Conservation (phyloP, 345 rosid species). For the Euphorbia pulcherrima region DNA sequence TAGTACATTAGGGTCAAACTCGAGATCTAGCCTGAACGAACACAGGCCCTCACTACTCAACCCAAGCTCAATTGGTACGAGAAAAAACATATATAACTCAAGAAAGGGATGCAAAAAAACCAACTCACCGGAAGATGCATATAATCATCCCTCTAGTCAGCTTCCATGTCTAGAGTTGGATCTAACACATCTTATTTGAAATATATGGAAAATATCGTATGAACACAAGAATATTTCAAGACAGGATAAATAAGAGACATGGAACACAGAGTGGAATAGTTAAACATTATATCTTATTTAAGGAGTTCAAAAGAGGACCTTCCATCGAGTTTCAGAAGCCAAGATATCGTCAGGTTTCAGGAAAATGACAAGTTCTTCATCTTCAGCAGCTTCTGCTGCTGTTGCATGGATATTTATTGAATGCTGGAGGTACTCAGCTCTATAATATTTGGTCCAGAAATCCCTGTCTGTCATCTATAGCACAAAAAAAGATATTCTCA, state of each 20-base stretch:
- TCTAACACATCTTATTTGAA: constrained; percentile 87
- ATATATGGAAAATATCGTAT: constrained; percentile 1
- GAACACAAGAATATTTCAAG: neutral
- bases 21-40: too few relatives aligned
- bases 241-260: constrained; percentile 14
- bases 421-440: constrained; percentile 86
- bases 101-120: neutral
- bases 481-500: constrained; percentile 17
- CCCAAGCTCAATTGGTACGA: too few relatives aligned
- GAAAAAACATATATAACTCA: constrained; percentile 7
- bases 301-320: constrained; percentile 44
- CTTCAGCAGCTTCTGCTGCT: constrained; percentile 98
- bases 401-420: constrained; percentile 67
- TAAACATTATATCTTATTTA: constrained; percentile 3
- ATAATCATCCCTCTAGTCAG: constrained; percentile 94
- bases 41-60: too few relatives aligned
- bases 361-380: constrained; percentile 88
- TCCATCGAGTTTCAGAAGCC: constrained; percentile 67
- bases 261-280: constrained; percentile 1
- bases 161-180: constrained; percentile 93
- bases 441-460: constrained; percentile 94
- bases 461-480: constrained; percentile 81
- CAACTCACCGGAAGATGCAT: constrained; percentile 80
- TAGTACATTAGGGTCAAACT: too few relatives aligned
- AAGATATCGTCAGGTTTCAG: constrained; percentile 83